Base-by-base conservation (phyloP, 2,329 filamentous ascomycete species). In the Arthrobotrys pseudoclavata region DNA sequence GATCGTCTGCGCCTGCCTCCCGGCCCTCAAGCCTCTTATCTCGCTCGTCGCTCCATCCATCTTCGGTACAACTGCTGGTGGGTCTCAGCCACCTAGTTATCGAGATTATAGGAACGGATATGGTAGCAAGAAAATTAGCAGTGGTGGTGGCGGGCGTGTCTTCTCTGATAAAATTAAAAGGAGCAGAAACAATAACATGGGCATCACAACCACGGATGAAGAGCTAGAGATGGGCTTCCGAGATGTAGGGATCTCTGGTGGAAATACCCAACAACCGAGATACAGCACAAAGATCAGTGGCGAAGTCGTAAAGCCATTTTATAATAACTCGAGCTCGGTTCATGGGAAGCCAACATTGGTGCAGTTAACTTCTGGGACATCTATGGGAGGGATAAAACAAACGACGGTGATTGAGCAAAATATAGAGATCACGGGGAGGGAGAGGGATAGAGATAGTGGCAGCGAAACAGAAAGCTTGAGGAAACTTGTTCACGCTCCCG, bases 1-100 rank as follows among this genome's bases (percentile, higher is more conserved):
- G 5, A 83, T 84, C 26, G 79, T 84, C 15, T 84, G 83, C 62
- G 83, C 83, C 10, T 84, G 83, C 55, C 81, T 84, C 7, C 83
- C 83, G 0, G 82, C 82, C 62, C 81, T 84, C 12, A 81, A 82
- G 0, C 81, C 81, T 0, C 81, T 83, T 0, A 79, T 84, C 31
- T 70, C 72, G 0, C 48, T 76, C 10, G 42, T 76, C 42, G 72
- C 72, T 4, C 72, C 72, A 20, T 69, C 72, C 0, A 66, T 69
- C 37, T 69, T 76, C n/a, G 72, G 66, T 9, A 53, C 72, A 0
- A 52, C 66, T 1, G 64, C 50, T 9, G 4, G 48, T 2, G 69
- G 60, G 13, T 76, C 72, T 22, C 57, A 76, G 13, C 66, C 66
- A 22, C 72, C 72, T 4, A 76, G 72, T 26, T 76, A 76, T 47